Base-by-base conservation (phyloP, 345 rosid genomes). In the Pseudoturritis turrita region DNA sequence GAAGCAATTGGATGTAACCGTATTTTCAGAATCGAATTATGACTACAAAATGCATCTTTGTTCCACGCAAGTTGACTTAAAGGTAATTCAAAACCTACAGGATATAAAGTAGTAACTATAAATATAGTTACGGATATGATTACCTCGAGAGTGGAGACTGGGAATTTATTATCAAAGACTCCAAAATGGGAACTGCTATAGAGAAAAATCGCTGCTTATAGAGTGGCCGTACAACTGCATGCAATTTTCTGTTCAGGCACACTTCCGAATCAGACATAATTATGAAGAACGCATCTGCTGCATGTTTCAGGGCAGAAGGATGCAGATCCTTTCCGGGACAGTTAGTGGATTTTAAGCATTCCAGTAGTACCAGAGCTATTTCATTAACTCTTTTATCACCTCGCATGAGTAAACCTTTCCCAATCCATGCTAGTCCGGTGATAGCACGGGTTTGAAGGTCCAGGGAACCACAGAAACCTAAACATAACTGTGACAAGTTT, bases 121-220 rank as follows among this genome's bases (percentile, higher is more conserved):
- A 46, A 47, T 19, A 39, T 40, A 15, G 31, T 33, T 19, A 18
- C 5, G 18, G 17, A 33, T 53, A 37, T 29, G 9, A 9, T 0
- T 72, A 94, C 99, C 96, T 86, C 59, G 89, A 80, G 36, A 69
- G 47, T 37, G 86, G 70, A 52, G 87, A 78, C 59, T 74, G 82
- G 35, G 86, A 77, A 51, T 85, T 80, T 63, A 77, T 47, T 50
- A 95, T 81, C 77, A 87, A 50, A 14, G 96, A 64, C 72, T 78
- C 89, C 77, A 95, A 73, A 71, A 91, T 69, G 4, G 99, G 96
- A 83, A 81, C 79, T 64, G 84, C 73, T 68, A 75, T 79, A 33
- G 87, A 89, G 82, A 86, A 95, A 69, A 83, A 89, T 2, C 96
- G 84, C 71, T 95, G 99, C 86, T 88, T 95, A 75, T 91, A 88